Evolutionary conservation across 1,139 yeast genomes (phyloP), one percentile per base, ranked within the genome.

Genomic region (Candida freyschussii): DNA sequence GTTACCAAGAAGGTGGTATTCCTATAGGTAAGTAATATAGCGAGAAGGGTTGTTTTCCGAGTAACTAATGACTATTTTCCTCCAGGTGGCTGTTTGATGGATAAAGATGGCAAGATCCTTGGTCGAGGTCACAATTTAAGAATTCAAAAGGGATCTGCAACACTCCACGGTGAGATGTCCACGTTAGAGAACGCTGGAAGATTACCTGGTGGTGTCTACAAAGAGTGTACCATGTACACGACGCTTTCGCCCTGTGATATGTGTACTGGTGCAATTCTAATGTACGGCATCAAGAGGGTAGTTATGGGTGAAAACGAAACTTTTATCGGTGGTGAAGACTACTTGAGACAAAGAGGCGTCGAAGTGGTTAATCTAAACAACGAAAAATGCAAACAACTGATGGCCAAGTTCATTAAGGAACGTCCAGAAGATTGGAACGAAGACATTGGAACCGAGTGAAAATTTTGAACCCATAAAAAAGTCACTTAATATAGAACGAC

Each of bases 191-290:
- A 83, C 45, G 93, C 95, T 13, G 97, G 97, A 11, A 73, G 96
- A 51, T 67, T 89, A 36, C 72, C 73, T 14, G 89, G 85, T 5
- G 63, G 64, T 22, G 69, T 68, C 17, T 82, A 82, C 67, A 83
- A 69, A 62, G 72, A 66, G 52, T 79, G 79, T 60, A 82, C 80
- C 44, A 75, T 89, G 77, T 89, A 87, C 61, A 86, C 96, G 26
- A 84, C 96, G 0, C 65, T 89, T 45, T 83, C 95, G 6, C 96
- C 97, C 3, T 89, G 97, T 57, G 69, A 78, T 46, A 89, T 89
- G 96, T 89, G 97, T 55, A 75, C 94, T 7, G 97, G 97, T 13
- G 95, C 96, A 12, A 84, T 93, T 46, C 55, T 89, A 35, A 67
- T 89, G 68, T 89, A 87, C 60, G 95, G 95, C 22, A 70, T 89